Conservation (phyloP, 2,329 filamentous ascomycete species). For the Trichoderma atroviride region DNA sequence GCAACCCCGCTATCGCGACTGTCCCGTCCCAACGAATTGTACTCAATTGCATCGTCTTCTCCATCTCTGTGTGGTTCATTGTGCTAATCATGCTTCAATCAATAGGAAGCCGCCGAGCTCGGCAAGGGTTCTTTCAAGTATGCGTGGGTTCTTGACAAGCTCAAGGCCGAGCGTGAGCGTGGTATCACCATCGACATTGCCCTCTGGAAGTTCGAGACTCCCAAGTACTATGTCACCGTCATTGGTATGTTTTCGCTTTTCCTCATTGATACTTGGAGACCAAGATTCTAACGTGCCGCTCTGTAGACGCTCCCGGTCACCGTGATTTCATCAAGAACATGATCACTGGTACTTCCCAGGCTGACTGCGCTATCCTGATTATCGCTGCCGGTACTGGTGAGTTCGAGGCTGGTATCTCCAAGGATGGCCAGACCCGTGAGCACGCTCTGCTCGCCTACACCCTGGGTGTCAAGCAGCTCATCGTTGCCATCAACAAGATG, state of each 20-base stretch:
- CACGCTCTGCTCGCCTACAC: slow-evolving; percentile 99
- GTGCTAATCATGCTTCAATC: slow-evolving; percentile 27
- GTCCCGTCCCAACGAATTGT: neutral
- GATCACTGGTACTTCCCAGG: slow-evolving; percentile 99
- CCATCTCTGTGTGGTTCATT: neutral
- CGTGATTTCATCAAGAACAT: slow-evolving; percentile 99
- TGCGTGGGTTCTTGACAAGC: slow-evolving; percentile 99
- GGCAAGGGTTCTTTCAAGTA: slow-evolving; percentile 99
- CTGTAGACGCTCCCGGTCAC: slow-evolving; percentile 92
- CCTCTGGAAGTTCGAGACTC: slow-evolving; percentile 99
- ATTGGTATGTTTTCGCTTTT: slow-evolving; percentile 67
- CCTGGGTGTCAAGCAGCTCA: slow-evolving; percentile 99
- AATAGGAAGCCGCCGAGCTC: slow-evolving; percentile 94
- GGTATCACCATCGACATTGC: slow-evolving; percentile 99
- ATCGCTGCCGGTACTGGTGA: slow-evolving; percentile 99
- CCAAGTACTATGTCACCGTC: slow-evolving; percentile 97
- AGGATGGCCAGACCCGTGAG: slow-evolving; percentile 99
- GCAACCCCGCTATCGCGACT: slow-evolving; percentile 7
- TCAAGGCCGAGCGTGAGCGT: slow-evolving; percentile 99
- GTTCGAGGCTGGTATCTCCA: slow-evolving; percentile 99
- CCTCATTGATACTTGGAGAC: neutral
- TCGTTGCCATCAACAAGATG: slow-evolving; percentile 99
- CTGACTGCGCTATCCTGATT: slow-evolving; percentile 99
- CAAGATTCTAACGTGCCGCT: neutral
- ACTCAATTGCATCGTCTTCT: neutral